Evolutionary conservation across 192 early-diverging fungal species (phyloP).

Genomic region (Chytriomyces sp.): DNA sequence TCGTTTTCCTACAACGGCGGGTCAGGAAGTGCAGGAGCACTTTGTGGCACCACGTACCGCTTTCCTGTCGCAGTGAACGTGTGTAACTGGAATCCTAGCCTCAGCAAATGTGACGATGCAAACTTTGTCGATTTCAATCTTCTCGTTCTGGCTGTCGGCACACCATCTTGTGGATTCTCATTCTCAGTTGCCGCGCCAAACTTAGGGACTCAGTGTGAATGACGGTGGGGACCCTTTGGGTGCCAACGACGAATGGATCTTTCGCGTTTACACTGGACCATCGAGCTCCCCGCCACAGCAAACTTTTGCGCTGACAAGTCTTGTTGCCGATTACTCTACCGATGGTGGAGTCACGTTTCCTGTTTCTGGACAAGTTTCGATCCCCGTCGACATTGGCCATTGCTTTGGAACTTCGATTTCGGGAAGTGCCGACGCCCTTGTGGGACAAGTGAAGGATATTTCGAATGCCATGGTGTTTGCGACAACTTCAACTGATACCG

Average conservation of each 20-base stretch:
- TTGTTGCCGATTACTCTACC: neutral
- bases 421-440: neutral
- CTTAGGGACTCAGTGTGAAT: neutral
- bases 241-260: conserved; percentile 1
- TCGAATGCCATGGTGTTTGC: neutral
- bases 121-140: neutral
- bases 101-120: neutral
- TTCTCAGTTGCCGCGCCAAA: neutral
- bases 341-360: neutral
- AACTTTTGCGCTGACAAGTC: neutral
- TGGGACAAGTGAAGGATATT: neutral
- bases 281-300: neutral
- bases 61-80: neutral
- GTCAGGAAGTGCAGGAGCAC: neutral
- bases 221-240: neutral
- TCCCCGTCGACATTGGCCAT: neutral
- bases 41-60: conserved; percentile 1
- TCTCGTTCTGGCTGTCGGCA: conserved; percentile 1
- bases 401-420: neutral
- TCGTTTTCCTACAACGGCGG: neutral
- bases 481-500: neutral
- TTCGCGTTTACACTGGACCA: neutral
- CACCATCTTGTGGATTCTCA: neutral
- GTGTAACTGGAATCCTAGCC: neutral
- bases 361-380: neutral